These are phyloP conservation scores for Tulasnella sp. DNA, from an alignment of 768 basidiomycete species.

Conservation along the genomic window DNA sequence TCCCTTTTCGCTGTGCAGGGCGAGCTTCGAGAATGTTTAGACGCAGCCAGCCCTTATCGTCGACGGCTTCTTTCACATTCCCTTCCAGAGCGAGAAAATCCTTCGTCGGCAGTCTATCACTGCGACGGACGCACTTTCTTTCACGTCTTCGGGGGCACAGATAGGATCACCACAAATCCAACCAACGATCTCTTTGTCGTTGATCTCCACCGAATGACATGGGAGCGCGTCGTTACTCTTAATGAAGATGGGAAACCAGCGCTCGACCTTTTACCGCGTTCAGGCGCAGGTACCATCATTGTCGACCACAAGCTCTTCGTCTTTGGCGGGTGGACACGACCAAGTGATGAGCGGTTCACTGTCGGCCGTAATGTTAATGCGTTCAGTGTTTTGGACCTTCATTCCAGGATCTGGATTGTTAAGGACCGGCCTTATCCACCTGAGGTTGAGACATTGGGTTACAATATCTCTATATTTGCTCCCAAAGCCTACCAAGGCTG, in stretches of 20 bases:
- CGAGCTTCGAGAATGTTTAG: slow-evolving; percentile 1
- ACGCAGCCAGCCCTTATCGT: not conserved
- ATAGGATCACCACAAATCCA: not conserved
- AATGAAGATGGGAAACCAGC: not conserved
- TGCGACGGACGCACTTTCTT: not conserved
- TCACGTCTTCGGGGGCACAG: not conserved
- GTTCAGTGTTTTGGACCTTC: slow-evolving; percentile 15
- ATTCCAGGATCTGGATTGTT: slow-evolving; percentile 5
- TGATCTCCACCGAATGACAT: not conserved
- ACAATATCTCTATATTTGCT: slow-evolving; percentile 11
- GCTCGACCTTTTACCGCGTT: not conserved
- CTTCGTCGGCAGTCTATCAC: not conserved
- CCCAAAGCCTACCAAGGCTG: not conserved
- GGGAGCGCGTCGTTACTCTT: slow-evolving; percentile 6
- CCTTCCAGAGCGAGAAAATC: not conserved
- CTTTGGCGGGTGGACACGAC: slow-evolving; percentile 12
- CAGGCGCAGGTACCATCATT: slow-evolving; percentile 1
- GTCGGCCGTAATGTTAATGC: not conserved
- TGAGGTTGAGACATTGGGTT: slow-evolving; percentile 14
- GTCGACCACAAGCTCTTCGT: slow-evolving; percentile 14
- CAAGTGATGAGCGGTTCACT: not conserved
- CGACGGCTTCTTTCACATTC: not conserved
- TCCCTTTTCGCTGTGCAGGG: not conserved
- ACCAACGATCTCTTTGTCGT: slow-evolving; percentile 11
- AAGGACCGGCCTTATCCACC: slow-evolving; percentile 9